phyloP scores from a whole-genome alignment of 306 rosid genomes.

The Quercus mongolica region DNA sequence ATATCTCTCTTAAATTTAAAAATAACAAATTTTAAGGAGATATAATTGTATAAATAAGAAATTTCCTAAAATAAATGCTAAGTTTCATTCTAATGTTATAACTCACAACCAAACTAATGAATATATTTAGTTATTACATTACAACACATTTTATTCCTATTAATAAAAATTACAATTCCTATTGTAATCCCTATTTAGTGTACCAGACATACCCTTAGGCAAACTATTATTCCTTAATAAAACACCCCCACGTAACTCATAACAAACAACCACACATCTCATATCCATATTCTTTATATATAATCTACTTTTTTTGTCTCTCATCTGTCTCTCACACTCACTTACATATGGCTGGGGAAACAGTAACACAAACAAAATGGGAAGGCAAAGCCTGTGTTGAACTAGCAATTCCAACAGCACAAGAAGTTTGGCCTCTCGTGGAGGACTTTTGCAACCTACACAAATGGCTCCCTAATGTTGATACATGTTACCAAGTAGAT shows the following conservation, averaged over 20 bases:
- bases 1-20: too few relatives aligned
- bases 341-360: slow-evolving; percentile 10
- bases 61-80: too few relatives aligned
- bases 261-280: neutral
- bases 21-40: too few relatives aligned
- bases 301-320: too few relatives aligned
- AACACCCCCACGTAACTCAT: neutral
- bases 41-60: too few relatives aligned
- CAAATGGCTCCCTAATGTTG: slow-evolving; percentile 29
- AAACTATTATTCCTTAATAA: neutral
- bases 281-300: neutral
- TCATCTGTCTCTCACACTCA: neutral
- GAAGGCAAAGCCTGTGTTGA: slow-evolving; percentile 21
- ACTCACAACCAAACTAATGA: too few relatives aligned
- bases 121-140: too few relatives aligned
- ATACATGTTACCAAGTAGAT: slow-evolving; percentile 40
- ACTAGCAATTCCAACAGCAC: neutral
- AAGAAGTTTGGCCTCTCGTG: slow-evolving; percentile 32
- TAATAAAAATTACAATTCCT: too few relatives aligned
- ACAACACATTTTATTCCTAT: too few relatives aligned
- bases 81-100: too few relatives aligned
- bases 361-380: slow-evolving; percentile 22
- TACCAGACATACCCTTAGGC: too few relatives aligned
- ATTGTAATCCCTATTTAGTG: too few relatives aligned
- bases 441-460: slow-evolving; percentile 59